Evolutionary conservation across 352 stramenopile species (phyloP), one percentile per base, ranked within the genome.

Genomic region (Pythium apleroticum): DNA sequence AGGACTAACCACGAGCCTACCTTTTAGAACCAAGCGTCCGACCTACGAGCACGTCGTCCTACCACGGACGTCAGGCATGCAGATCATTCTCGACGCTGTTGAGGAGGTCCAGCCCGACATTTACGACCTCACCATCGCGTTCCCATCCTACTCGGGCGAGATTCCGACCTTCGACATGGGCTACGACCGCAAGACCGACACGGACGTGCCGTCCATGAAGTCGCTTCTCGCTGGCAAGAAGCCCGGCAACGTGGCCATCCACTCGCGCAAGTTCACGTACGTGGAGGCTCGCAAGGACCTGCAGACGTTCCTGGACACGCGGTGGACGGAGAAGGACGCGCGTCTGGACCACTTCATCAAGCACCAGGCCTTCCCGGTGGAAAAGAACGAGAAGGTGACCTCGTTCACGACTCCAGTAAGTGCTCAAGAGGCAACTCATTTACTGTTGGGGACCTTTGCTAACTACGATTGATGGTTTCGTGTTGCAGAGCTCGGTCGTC

Each of bases 121-220:
- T 43, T 98, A 97, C 66, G 95, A 98, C 77, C 73, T 98, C 12
- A 98, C 94, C 30, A 84, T 98, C 57, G 88, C 86, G 17, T 95
- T 93, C 63, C 84, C 86, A 30, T 81, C 73, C n/a, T 94, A 93
- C 69, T 82, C 84, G 31, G 84, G 86, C 35, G 86, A 93, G 76
- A 84, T 94, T 31, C 91, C 91, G 27, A 96, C 88, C 15, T 96
- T 76, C 48, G 87, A 93, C 11, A 96, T 97, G 88, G 90, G 91
- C 22, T 97, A 97, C 70, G 66, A 66, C 25, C 81, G 91, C 27
- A 91, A 93, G 57, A 72, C 66, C 15, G 91, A 97, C 64, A 90
- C 79, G 7, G 72, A 84, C 33, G 75, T 97, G 56, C 91, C 91
- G 41, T 92, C 82, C 20, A 93, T 95, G 85, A 86, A 89, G 74